These are phyloP conservation scores for Sarcodon aspratus DNA, from an alignment of 768 basidiomycete species.

Conservation along the genomic window DNA sequence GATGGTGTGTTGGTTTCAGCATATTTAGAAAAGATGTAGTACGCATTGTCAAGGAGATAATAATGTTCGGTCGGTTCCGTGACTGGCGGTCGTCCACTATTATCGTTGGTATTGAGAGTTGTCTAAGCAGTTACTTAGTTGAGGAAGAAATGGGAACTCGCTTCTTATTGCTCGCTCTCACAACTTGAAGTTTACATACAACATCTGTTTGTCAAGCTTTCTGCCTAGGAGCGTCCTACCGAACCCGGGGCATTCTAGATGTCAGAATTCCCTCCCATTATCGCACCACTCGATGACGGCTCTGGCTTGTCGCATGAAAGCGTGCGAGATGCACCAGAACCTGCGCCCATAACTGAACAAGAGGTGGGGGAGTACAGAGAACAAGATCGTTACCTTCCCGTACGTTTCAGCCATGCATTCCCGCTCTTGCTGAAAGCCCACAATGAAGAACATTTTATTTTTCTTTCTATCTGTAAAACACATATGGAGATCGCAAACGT, in stretches of 20 bases:
- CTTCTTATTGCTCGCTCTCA: no score
- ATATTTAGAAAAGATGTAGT: background rate
- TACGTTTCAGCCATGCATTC: constrained; percentile 23
- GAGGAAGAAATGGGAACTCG: no score
- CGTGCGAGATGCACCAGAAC: constrained; percentile 34
- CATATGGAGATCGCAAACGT: constrained; percentile 86
- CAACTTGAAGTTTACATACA: no score
- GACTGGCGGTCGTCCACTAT: no score
- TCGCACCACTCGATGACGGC: constrained; percentile 32
- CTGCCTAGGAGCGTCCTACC: no score
- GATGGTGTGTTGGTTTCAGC: background rate
- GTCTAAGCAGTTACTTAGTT: no score
- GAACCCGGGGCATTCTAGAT: constrained; percentile 2
- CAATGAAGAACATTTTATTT: background rate
- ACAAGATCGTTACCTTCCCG: constrained; percentile 92
- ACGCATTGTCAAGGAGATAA: no score
- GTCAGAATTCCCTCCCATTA: constrained; percentile 18
- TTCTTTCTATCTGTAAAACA: background rate
- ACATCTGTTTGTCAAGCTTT: no score
- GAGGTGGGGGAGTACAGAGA: constrained; percentile 93
- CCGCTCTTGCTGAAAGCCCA: background rate
- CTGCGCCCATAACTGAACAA: constrained; percentile 76
- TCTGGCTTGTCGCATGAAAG: constrained; percentile 14
- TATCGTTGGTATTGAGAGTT: no score
- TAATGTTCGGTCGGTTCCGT: no score